Conservation (phyloP, 176 grass and related monocot genomes). For the sorghum (Sorghum bicolor) region DNA sequence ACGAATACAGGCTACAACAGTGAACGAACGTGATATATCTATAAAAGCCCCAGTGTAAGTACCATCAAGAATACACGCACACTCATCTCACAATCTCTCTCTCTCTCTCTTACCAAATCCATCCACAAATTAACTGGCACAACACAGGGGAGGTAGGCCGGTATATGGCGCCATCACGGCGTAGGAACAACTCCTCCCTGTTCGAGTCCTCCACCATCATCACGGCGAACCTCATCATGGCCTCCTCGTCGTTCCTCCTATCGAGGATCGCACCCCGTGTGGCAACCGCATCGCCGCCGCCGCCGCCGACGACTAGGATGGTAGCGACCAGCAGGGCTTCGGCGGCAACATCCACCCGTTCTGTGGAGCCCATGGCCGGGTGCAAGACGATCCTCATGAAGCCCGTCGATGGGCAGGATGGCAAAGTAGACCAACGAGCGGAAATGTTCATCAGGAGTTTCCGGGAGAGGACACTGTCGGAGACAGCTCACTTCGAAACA, state of each 20-base stretch:
- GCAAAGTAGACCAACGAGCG: conserved; percentile 4
- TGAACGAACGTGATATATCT: not conserved
- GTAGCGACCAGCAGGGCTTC: not conserved
- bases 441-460: conserved; percentile 1
- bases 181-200: conserved; percentile 17
- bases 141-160: not conserved
- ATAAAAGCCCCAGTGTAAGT: conserved; percentile 8
- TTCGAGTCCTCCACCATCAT: conserved; percentile 34
- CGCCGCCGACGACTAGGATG: not conserved
- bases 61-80: not conserved
- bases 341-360: not conserved
- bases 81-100: no score
- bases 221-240: conserved; percentile 36
- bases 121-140: not conserved
- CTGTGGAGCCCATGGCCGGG: conserved; percentile 1
- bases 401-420: not conserved
- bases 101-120: not conserved
- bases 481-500: not conserved
- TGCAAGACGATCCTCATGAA: conserved; percentile 3
- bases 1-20: not conserved
- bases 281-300: not conserved
- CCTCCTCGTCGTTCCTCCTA: conserved; percentile 33
- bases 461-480: not conserved
- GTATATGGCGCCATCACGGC: conserved; percentile 19
- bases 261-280: not conserved